Percentiles rank a stretch among this genome's conserved stretches.
These are phyloP conservation scores for Comarum palustre DNA, from an alignment of 306 rosid genomes.

Conservation along the genomic window DNA sequence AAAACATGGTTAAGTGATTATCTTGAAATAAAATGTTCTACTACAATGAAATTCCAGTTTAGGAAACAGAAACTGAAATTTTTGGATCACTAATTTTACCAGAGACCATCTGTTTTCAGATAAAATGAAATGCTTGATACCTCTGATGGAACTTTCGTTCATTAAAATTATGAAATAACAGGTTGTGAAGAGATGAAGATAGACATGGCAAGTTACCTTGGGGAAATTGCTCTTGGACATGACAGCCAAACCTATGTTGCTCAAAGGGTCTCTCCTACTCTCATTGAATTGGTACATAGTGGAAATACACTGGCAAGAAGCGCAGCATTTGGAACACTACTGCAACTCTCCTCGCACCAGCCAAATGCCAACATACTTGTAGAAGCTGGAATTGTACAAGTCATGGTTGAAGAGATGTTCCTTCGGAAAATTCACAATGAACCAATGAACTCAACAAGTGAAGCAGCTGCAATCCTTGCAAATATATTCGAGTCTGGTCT, in stretches of 20 bases:
- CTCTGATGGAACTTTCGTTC: neutral
- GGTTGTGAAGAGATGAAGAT: constrained; percentile 40
- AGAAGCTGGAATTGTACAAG: constrained; percentile 38
- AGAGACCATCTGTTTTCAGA: neutral
- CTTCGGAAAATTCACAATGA: constrained; percentile 31
- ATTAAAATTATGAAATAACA: constrained; percentile 18
- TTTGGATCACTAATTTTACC: neutral
- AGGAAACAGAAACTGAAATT: neutral
- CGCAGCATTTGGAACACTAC: constrained; percentile 41
- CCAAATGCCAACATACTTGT: constrained; percentile 33
- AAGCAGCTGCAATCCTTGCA: constrained; percentile 47
- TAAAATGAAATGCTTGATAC: neutral
- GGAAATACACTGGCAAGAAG: constrained; percentile 34
- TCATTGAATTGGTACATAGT: constrained; percentile 32
- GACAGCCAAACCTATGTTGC: constrained; percentile 38
- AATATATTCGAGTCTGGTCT: constrained; percentile 34
- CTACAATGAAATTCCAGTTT: neutral
- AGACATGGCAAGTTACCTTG: constrained; percentile 50
- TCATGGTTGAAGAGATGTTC: constrained; percentile 51
- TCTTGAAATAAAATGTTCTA: neutral
- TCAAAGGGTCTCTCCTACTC: constrained; percentile 36
- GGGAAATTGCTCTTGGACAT: constrained; percentile 39
- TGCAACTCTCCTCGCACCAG: constrained; percentile 37
- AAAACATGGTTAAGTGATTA: neutral
- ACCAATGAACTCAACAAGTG: constrained; percentile 37